Evolutionary conservation across 345 rosid species (phyloP).

Genomic region (Physaria fendleri): DNA sequence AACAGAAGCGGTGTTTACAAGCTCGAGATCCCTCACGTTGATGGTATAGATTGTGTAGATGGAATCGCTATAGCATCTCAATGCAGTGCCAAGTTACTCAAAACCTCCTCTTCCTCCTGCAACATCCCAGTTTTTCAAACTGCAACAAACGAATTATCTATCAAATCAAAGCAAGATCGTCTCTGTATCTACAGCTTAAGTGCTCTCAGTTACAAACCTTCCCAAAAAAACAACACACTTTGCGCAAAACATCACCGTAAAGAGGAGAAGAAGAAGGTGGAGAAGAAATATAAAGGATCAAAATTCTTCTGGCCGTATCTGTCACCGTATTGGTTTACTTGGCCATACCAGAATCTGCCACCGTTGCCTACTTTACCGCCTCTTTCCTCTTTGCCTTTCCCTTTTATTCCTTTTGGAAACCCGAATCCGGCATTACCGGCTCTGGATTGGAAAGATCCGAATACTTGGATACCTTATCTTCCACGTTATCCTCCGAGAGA

Average conservation of each 20-base stretch:
- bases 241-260: conserved; percentile 31
- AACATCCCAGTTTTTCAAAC: conserved; percentile 45
- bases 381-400: conserved; percentile 35
- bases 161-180: conserved; percentile 70
- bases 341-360: conserved; percentile 36
- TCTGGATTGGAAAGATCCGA: conserved; percentile 49
- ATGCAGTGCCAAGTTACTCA: conserved; percentile 60
- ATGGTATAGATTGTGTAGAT: conserved; percentile 74
- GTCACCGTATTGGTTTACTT: conserved; percentile 50
- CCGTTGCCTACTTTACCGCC: conserved; percentile 37
- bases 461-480: conserved; percentile 58
- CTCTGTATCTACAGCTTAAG: conserved; percentile 77
- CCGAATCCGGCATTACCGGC: conserved; percentile 52
- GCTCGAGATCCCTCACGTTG: conserved; percentile 64
- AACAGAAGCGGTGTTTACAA: conserved; percentile 59
- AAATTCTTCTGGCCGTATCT: conserved; percentile 52
- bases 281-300: conserved; percentile 38
- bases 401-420: conserved; percentile 25
- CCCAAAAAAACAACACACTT: conserved; percentile 43
- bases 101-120: no score
- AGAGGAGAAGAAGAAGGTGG: conserved; percentile 18
- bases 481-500: conserved; percentile 34
- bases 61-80: conserved; percentile 49
- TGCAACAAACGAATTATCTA: conserved; percentile 54
- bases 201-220: conserved; percentile 66